Conservation (phyloP, 2,329 filamentous ascomycete genomes). For the Aureobasidium sp. region DNA sequence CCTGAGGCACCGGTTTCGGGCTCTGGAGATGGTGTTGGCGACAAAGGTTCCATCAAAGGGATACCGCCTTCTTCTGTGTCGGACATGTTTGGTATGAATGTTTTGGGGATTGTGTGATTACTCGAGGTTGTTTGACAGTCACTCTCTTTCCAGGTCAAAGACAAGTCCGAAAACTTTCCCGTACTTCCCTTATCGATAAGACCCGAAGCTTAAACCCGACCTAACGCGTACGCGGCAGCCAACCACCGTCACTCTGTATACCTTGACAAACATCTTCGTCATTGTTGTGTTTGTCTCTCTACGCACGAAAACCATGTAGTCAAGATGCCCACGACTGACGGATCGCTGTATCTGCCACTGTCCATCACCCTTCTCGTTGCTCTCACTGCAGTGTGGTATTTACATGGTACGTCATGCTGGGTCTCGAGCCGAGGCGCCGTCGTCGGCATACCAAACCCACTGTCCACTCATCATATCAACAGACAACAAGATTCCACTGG, state of each 20-base stretch:
- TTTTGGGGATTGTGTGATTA: background rate
- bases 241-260: background rate
- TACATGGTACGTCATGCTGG: background rate
- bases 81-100: conserved; percentile 27
- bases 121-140: background rate
- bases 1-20: conserved; percentile 20
- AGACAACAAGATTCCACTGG: background rate
- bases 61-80: conserved; percentile 35
- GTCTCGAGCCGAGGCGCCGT: background rate
- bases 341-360: background rate
- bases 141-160: background rate
- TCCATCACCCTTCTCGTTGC: background rate
- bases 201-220: background rate
- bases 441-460: background rate
- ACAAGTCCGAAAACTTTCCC: background rate
- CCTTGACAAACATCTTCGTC: background rate
- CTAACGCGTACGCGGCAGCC: background rate
- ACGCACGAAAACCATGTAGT: background rate
- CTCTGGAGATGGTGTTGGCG: conserved; percentile 22
- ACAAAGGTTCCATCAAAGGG: conserved; percentile 36
- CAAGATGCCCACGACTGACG: background rate
- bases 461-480: background rate
- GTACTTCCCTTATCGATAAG: background rate
- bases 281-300: background rate
- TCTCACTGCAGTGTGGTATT: background rate